Evolutionary conservation across 2,329 filamentous ascomycete genomes (phyloP).

Genomic region (Clonostachys rhizophaga): DNA sequence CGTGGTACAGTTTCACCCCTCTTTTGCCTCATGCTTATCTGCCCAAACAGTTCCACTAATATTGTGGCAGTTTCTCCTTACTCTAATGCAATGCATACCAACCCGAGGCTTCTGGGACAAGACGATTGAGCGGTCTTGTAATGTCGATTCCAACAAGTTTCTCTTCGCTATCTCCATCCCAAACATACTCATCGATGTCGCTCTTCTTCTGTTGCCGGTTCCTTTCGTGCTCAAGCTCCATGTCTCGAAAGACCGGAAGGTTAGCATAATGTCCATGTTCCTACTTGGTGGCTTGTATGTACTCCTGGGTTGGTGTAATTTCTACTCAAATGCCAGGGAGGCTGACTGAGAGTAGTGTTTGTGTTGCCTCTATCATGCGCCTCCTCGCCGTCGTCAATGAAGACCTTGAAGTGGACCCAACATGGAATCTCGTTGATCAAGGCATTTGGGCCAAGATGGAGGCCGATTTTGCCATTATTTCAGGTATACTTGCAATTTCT

Average conservation of each 20-base stretch:
- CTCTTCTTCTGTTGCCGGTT: background rate
- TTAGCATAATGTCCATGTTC: background rate
- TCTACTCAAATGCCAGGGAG: too few relatives aligned
- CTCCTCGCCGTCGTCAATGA: conserved; percentile 20
- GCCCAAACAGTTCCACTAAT: background rate
- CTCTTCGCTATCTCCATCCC: background rate
- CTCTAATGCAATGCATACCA: background rate
- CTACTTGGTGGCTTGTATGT: conserved; percentile 1
- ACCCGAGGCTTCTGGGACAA: background rate
- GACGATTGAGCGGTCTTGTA: background rate
- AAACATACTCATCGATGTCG: background rate
- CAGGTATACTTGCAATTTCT: background rate
- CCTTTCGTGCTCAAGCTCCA: background rate
- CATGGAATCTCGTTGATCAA: conserved; percentile 3
- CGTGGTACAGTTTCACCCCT: background rate
- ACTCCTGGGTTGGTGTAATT: background rate
- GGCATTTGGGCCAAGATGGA: background rate
- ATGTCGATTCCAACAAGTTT: background rate
- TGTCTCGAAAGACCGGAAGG: background rate
- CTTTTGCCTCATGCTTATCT: background rate
- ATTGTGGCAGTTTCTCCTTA: background rate
- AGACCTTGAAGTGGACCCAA: conserved; percentile 31
- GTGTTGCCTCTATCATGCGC: background rate
- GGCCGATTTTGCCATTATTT: conserved; percentile 1
- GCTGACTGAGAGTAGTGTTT: background rate